These are phyloP conservation scores for Phanerochaete sordida DNA, from an alignment of 768 basidiomycete species.

Conservation along the genomic window DNA sequence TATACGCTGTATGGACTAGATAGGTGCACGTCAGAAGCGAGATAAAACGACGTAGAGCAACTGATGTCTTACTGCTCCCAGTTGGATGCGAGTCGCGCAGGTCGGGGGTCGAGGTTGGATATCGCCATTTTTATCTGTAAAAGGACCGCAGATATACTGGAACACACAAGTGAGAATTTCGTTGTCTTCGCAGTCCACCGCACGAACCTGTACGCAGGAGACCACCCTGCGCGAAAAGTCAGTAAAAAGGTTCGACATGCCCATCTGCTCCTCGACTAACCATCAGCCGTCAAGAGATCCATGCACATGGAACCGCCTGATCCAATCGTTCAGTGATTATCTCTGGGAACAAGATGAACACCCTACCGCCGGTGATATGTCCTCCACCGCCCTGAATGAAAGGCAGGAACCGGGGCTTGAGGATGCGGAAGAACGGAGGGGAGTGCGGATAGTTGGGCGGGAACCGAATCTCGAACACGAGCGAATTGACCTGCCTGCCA, in stretches of 20 bases:
- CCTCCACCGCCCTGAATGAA: conserved; percentile 72
- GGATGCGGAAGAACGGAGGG: conserved; percentile 75
- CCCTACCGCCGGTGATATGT: conserved; percentile 56
- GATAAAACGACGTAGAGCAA: not conserved
- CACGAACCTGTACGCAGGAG: conserved; percentile 70
- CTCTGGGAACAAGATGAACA: not conserved
- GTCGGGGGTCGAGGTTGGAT: conserved; percentile 61
- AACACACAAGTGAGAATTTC: not conserved
- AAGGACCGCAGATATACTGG: conserved; percentile 40
- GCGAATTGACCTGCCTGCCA: conserved; percentile 51
- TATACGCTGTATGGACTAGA: conserved; percentile 40
- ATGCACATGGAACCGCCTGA: conserved; percentile 72
- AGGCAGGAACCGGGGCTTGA: conserved; percentile 69
- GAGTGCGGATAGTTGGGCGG: conserved; percentile 61
- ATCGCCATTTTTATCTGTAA: conserved; percentile 70
- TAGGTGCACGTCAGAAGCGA: not conserved
- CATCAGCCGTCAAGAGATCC: conserved; percentile 65
- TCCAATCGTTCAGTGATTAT: not conserved
- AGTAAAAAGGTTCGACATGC: not conserved
- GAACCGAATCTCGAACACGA: conserved; percentile 73
- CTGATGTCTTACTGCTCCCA: conserved; percentile 41
- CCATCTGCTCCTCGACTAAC: conserved; percentile 27
- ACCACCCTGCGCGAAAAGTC: conserved; percentile 46
- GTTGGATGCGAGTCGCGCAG: conserved; percentile 51
- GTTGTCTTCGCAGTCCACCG: no score